Conservation (phyloP, 768 basidiomycete genomes). For the Dioszegia hungarica region DNA sequence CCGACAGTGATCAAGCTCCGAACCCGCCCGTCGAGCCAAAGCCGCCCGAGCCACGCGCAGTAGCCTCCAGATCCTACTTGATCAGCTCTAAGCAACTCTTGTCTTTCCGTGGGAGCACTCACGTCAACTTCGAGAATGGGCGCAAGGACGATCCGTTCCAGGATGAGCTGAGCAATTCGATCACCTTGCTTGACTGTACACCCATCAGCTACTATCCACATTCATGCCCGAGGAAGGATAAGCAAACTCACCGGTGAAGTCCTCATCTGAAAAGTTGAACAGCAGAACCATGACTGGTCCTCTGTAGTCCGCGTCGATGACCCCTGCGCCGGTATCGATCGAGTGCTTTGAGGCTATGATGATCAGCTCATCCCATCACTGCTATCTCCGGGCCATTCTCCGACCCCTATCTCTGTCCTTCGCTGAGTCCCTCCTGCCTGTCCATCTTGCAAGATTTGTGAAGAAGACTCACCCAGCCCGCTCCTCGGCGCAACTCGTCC, state of each 20-base stretch:
- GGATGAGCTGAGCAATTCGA: slow-evolving; percentile 88
- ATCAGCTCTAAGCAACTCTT: no score
- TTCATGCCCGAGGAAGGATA: neutral
- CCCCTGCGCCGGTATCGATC: slow-evolving; percentile 97
- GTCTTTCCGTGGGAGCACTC: slow-evolving; percentile 47
- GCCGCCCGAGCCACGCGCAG: slow-evolving; percentile 73
- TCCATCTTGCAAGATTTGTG: no score
- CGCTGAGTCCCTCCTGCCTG: no score
- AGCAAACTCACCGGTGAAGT: slow-evolving; percentile 66
- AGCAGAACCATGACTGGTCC: slow-evolving; percentile 85
- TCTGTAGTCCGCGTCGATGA: slow-evolving; percentile 93
- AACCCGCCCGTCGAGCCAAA: slow-evolving; percentile 93
- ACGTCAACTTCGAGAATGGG: slow-evolving; percentile 81
- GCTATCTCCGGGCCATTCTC: neutral
- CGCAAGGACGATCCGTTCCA: slow-evolving; percentile 84
- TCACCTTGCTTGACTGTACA: slow-evolving; percentile 79
- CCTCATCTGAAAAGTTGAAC: slow-evolving; percentile 84
- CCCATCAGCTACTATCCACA: neutral
- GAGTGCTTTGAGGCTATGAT: slow-evolving; percentile 83
- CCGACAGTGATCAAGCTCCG: slow-evolving; percentile 20
- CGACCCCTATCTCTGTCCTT: neutral
- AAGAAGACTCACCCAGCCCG: slow-evolving; percentile 67
- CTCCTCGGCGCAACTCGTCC: slow-evolving; percentile 94
- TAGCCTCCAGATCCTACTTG: slow-evolving; percentile 72
- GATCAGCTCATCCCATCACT: neutral